Evolutionary conservation across 495 filamentous ascomycete species (phyloP).

Genomic region (Hypoxylon trugodes): DNA sequence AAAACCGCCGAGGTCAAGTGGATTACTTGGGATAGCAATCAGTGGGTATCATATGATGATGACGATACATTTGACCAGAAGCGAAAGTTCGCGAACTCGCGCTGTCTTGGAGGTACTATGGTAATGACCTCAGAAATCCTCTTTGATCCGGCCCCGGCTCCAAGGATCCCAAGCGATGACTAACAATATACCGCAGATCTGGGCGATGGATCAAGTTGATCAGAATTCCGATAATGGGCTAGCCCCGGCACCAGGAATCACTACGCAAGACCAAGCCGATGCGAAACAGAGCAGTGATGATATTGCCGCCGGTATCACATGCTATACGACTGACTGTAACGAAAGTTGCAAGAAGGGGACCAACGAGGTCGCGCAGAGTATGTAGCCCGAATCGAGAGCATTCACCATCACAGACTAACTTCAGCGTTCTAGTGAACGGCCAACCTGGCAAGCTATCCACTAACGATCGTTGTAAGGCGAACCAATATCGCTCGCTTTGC

Average conservation of each 20-base stretch:
- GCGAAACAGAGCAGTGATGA: not conserved
- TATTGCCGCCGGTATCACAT: not conserved
- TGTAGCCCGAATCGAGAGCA: too few relatives aligned
- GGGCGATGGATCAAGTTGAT: slow-evolving; percentile 45
- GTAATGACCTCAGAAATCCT: too few relatives aligned
- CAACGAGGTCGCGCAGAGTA: not conserved
- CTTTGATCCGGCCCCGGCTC: too few relatives aligned
- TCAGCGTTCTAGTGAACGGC: too few relatives aligned
- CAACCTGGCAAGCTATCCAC: not conserved
- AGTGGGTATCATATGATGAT: slow-evolving; percentile 61
- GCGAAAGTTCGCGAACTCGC: slow-evolving; percentile 48
- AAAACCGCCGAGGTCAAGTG: slow-evolving; percentile 51
- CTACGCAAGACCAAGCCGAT: not conserved
- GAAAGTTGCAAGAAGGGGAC: not conserved
- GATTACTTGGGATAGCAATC: slow-evolving; percentile 47
- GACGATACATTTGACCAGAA: slow-evolving; percentile 52
- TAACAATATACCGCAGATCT: too few relatives aligned
- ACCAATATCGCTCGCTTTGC: slow-evolving; percentile 25
- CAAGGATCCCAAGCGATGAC: too few relatives aligned
- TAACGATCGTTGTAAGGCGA: not conserved
- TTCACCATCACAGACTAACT: too few relatives aligned
- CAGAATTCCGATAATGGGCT: not conserved
- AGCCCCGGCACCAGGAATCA: not conserved
- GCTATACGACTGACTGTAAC: not conserved
- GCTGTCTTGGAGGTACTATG: slow-evolving; percentile 41